Percentiles rank a stretch among this genome's conserved stretches.
These are phyloP conservation scores for Linnemannia elongata DNA, from an alignment of 192 early-diverging fungal genomes.

Conservation along the genomic window DNA sequence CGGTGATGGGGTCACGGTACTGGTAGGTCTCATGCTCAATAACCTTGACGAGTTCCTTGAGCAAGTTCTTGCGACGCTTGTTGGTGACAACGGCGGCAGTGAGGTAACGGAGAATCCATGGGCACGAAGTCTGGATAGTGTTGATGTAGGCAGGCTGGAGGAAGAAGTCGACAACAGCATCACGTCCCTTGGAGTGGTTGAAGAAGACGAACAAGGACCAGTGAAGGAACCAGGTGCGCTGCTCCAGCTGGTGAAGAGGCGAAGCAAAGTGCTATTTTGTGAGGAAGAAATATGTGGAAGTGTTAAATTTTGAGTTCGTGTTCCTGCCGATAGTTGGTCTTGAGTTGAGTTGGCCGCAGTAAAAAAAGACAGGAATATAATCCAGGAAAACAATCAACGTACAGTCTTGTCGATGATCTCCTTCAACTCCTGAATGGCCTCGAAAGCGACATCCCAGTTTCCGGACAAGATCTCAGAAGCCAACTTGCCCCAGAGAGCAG, in stretches of 20 bases:
- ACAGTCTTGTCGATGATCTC: conserved; percentile 91
- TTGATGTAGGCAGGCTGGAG: conserved; percentile 93
- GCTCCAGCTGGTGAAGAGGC: conserved; percentile 91
- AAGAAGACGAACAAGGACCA: conserved; percentile 99
- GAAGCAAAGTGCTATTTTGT: conserved; percentile 70
- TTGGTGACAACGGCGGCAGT: conserved; percentile 93
- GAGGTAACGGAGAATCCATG: conserved; percentile 97
- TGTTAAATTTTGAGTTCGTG: not conserved
- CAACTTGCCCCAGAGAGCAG: conserved; percentile 97
- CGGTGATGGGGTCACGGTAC: conserved; percentile 93
- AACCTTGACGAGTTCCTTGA: conserved; percentile 92
- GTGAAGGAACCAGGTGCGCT: conserved; percentile 95
- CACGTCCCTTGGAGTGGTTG: conserved; percentile 96
- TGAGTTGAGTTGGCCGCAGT: not conserved
- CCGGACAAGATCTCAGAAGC: conserved; percentile 93
- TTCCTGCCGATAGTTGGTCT: not conserved
- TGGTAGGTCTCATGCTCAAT: conserved; percentile 88
- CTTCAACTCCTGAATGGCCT: conserved; percentile 89
- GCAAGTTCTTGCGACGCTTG: conserved; percentile 84
- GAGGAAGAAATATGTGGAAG: not conserved
- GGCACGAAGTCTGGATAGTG: conserved; percentile 97
- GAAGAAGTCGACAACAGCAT: conserved; percentile 95
- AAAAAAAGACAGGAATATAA: not conserved
- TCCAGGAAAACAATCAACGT: conserved; percentile 14
- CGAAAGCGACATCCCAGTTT: conserved; percentile 95